Base-by-base conservation (phyloP, 805 yeast genomes). In the Dipodascus albidus region DNA sequence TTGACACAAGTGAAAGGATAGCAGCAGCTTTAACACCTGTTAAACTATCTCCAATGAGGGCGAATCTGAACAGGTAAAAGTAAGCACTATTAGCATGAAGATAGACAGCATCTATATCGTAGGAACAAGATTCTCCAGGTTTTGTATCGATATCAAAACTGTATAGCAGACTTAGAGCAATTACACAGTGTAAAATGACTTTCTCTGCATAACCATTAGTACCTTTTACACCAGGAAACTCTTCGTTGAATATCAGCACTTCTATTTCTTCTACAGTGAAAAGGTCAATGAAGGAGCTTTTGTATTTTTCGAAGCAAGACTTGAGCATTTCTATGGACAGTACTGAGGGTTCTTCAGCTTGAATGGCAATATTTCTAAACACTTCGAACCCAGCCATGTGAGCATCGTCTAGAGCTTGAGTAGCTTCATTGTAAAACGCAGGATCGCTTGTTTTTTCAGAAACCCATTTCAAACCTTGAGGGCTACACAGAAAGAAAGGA, bases 381-480 rank as follows among this genome's bases (percentile, higher is more conserved):
- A 24, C 52, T 50, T 48, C 51, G 21, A 48, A 54, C 23, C 50
- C 47, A 51, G 48, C 21, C 53, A 49, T 35, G 19, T 52, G 49
- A 47, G 47, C 14, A 33, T 52, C 22, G 48, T 50, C 38, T 53
- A 51, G 42, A 53, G 31, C 21, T 22, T 42, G 17, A 20, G 44
- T 44, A 42, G 41, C 52, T 48, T 20, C 47, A 4, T 4, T 14
- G 14, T 35, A 31, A 8, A 50, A 21, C 20, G 53, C 9, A 17
- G 3, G 8, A 11, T 50, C 61, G n/a, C 58, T 61, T 2, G 59
- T 49, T 49, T 49, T 57, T 19, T 56, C 53, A 9, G 62, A 60
- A 8, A 76, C 57, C 78, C 79, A 73, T 42, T 61, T 59, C 3
- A 76, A 38, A 9, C 81, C 80, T 41, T 59, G 55, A 2, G 65